Percentiles rank a stretch among this genome's conserved stretches.
Evolutionary conservation across 345 rosid genomes (phyloP).

Genomic region (Eucalyptus pumila): DNA sequence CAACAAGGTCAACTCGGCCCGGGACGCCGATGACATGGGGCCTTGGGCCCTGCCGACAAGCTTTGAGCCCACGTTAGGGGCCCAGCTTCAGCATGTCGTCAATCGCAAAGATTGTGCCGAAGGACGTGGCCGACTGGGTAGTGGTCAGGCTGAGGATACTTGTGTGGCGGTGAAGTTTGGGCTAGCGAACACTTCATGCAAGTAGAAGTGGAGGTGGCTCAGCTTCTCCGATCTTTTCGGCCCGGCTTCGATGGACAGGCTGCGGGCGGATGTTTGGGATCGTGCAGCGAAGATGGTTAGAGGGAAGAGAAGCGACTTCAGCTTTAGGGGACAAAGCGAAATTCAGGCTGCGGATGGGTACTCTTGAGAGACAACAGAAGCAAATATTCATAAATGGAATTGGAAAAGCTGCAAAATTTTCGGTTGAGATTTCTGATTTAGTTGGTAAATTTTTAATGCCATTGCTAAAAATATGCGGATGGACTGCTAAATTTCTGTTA

Average conservation of each 20-base stretch:
- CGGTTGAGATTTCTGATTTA: no score
- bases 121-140: background rate
- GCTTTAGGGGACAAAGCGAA: no score
- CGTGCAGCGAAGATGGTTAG: background rate
- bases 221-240: background rate
- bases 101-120: slow-evolving; percentile 1
- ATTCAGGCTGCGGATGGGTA: no score
- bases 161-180: background rate
- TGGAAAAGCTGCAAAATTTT: no score
- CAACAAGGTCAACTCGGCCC: background rate
- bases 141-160: background rate
- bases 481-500: no score
- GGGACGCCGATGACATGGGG: slow-evolving; percentile 1
- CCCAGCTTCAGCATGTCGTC: slow-evolving; percentile 8
- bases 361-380: no score
- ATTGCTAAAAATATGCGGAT: no score
- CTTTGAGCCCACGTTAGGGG: slow-evolving; percentile 3
- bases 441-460: no score
- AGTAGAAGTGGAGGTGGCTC: slow-evolving; percentile 2
- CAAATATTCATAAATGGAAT: no score
- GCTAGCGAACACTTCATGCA: background rate
- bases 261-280: background rate
- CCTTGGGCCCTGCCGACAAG: slow-evolving; percentile 15
- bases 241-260: background rate
- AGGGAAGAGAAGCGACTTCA: background rate